Evolutionary conservation across 176 grass and related monocot genomes (phyloP), one percentile per base, ranked within the genome.

Genomic region (Dactylis glomerata): DNA sequence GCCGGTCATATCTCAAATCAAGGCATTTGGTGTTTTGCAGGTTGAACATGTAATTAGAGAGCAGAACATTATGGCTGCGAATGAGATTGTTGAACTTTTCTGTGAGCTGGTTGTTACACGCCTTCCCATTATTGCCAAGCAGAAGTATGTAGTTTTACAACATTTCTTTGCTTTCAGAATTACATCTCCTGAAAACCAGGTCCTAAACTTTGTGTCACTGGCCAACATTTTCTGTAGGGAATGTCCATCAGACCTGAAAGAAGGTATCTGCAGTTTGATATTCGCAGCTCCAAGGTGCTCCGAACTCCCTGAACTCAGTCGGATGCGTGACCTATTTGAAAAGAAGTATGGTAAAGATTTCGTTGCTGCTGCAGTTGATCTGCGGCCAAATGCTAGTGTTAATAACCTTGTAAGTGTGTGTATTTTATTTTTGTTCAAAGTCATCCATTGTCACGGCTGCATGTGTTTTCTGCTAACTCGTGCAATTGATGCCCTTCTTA

Each of bases 11-110:
- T 69, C 24, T 75, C 32, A 46, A 38, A 81, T 42, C 32, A 16
- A 34, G 31, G 61, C 52, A 68, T 56, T 54, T 75, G 54, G 30
- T 31, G 8, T 84, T 71, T 41, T 92, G 79, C 73, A 99, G 93
- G 96, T 99, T 3, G 96, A 99, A 73, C 93, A 99, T 89, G 96
- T 99, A 42, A 99, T 99, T 84, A 95, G 93, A 86, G 93, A 99
- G 74, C 93, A 99, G 81, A 99, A 96, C 69, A 83, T 86, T 55
- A 90, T 94, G 89, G 93, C 91, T 42, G 96, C 90, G 0, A 99
- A 99, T 16, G 96, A 99, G 58, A 99, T 99, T 45, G 86, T 99
- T 79, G 91, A 96, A 70, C 88, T 99, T 70, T 99, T 99, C 79
- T 96, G 96, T 55, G 96, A 99, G 78, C 89, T 99, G 46, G 91